These are phyloP conservation scores for Phanerochaete sordida DNA, from an alignment of 768 basidiomycete genomes.

Conservation along the genomic window DNA sequence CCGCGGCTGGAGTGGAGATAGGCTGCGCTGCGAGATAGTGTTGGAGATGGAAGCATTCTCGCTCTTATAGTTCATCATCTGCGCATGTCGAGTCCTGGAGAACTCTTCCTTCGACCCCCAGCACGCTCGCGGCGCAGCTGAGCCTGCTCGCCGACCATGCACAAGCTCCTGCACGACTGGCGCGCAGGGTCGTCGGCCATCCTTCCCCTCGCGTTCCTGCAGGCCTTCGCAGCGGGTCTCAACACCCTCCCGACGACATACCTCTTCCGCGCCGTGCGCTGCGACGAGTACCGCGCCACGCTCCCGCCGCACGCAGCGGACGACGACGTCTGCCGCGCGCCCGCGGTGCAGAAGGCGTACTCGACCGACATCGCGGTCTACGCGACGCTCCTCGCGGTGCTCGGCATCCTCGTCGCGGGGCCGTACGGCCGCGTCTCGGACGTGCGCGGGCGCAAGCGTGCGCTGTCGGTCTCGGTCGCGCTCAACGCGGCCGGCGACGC, in stretches of 20 bases:
- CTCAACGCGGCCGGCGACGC: neutral
- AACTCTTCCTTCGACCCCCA: no score
- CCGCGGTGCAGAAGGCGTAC: slow-evolving; percentile 1
- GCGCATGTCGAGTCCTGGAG: no score
- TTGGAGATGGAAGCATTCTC: no score
- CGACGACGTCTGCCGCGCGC: neutral
- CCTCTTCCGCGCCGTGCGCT: neutral
- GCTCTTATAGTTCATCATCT: no score
- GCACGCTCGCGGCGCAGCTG: no score
- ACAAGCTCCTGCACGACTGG: neutral
- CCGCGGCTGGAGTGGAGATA: no score
- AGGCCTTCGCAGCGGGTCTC: neutral
- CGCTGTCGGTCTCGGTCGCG: neutral
- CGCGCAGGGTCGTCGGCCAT: neutral
- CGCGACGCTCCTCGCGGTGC: neutral
- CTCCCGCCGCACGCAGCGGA: neutral
- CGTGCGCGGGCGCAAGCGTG: neutral
- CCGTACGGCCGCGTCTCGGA: neutral
- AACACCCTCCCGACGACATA: neutral
- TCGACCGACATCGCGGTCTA: slow-evolving; percentile 1
- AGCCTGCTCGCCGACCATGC: no score
- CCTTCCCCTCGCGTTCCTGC: slow-evolving; percentile 4
- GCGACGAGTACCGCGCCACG: neutral
- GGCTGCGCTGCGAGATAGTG: no score
- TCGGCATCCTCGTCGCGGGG: neutral